These are phyloP conservation scores for Oryza nivara DNA, from an alignment of 176 grass and related monocot genomes.

Conservation along the genomic window DNA sequence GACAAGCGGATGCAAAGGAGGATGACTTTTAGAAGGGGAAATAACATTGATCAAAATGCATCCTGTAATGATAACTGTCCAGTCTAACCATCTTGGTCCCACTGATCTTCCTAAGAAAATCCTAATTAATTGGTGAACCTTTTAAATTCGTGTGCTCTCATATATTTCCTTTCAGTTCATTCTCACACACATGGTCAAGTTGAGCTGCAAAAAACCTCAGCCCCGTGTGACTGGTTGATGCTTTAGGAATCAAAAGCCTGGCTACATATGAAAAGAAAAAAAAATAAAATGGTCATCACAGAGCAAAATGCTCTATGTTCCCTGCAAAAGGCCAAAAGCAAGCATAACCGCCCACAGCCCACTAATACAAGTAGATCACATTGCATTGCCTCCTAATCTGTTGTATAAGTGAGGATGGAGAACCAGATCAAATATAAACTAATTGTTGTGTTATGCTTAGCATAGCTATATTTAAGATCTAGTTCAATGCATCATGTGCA, in stretches of 20 bases:
- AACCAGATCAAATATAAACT: neutral
- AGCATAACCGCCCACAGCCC: slow-evolving; percentile 9
- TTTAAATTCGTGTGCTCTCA: neutral
- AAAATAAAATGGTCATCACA: neutral
- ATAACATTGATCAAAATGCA: neutral
- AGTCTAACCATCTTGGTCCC: neutral
- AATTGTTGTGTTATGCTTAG: slow-evolving; percentile 19
- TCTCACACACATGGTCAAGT: slow-evolving; percentile 16
- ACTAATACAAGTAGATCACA: slow-evolving; percentile 3
- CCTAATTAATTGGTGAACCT: neutral
- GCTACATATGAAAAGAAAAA: neutral
- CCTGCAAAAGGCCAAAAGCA: slow-evolving; percentile 39
- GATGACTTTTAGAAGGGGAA: too few relatives aligned
- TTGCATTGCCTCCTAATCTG: neutral
- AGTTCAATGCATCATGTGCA: slow-evolving; percentile 34
- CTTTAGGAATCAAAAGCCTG: slow-evolving; percentile 13
- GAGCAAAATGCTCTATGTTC: slow-evolving; percentile 34
- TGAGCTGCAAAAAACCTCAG: neutral
- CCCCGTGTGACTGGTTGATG: neutral
- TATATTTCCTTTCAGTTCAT: neutral
- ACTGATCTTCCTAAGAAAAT: neutral
- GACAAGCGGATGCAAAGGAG: too few relatives aligned
- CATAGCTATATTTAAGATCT: slow-evolving; percentile 14
- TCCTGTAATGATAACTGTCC: neutral
- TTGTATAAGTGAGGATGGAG: neutral